A percentile compares a stretch with the other conserved stretches of the same genome.
Evolutionary conservation across 345 rosid species (phyloP).

Genomic region (Triadica sebifera): DNA sequence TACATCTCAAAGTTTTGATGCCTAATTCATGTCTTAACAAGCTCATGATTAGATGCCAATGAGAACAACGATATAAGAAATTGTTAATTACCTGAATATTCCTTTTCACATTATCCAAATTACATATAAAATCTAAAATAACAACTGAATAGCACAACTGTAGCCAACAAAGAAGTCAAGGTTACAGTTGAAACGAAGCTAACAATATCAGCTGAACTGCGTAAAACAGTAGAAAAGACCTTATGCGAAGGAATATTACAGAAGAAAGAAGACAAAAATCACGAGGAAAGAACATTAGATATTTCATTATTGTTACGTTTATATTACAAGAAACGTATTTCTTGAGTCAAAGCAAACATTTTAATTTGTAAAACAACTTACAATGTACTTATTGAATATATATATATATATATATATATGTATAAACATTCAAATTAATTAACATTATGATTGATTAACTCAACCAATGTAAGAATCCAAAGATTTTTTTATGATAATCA

Average conservation of each 20-base stretch:
- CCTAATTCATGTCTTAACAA: neutral
- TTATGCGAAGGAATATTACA: neutral
- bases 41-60: neutral
- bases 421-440: neutral
- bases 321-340: too few species aligned
- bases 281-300: neutral
- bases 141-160: neutral
- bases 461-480: too few species aligned
- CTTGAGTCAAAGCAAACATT: too few species aligned
- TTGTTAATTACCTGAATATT: neutral
- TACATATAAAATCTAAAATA: too few species aligned
- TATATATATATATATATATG: too few species aligned
- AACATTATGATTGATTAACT: neutral
- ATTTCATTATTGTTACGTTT: neutral
- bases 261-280: neutral
- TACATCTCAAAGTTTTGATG: neutral
- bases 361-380: too few species aligned
- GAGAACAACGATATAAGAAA: neutral
- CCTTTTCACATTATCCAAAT: neutral
- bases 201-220: too few species aligned
- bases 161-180: neutral
- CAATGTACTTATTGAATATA: too few species aligned
- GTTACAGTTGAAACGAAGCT: neutral
- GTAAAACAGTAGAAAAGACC: neutral
- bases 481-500: neutral